phyloP scores from a whole-genome alignment of 768 basidiomycete genomes.

The Mycena galericulata region DNA sequence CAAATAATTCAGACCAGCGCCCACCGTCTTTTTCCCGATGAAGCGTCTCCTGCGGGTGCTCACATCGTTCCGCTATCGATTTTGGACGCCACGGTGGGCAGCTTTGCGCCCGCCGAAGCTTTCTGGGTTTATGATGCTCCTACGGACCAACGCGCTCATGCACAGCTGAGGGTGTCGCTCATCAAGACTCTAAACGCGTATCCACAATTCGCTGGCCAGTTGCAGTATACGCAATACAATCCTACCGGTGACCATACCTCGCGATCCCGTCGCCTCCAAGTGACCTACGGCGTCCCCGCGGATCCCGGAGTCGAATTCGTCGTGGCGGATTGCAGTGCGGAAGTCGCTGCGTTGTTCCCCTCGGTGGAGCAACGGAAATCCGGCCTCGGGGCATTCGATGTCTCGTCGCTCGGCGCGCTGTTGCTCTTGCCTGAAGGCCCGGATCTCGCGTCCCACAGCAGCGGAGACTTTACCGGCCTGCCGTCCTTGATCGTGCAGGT shows the following conservation, averaged over 20 bases:
- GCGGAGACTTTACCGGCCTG: constrained; percentile 35
- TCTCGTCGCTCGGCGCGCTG: constrained; percentile 14
- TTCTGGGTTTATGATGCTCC: constrained; percentile 43
- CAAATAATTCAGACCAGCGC: constrained; percentile 5
- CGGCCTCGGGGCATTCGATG: constrained; percentile 32
- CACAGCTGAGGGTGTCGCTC: constrained; percentile 33
- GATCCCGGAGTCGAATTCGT: constrained; percentile 49
- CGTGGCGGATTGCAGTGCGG: constrained; percentile 26
- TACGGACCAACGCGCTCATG: background rate
- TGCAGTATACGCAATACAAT: constrained; percentile 39
- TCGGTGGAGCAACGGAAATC: constrained; percentile 27
- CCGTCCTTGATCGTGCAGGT: constrained; percentile 50
- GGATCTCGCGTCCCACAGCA: constrained; percentile 40
- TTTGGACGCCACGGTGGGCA: constrained; percentile 43
- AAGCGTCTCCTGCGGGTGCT: background rate
- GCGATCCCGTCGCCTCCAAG: constrained; percentile 43
- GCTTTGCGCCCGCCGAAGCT: constrained; percentile 42
- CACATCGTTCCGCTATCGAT: constrained; percentile 40
- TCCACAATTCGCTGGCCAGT: constrained; percentile 48
- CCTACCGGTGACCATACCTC: constrained; percentile 36
- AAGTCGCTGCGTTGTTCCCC: constrained; percentile 18
- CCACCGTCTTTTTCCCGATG: constrained; percentile 23
- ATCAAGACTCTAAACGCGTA: constrained; percentile 41
- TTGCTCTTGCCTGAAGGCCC: constrained; percentile 37
- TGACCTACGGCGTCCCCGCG: constrained; percentile 37